Evolutionary conservation across 2,329 filamentous ascomycete species (phyloP).

Genomic region (Aureobasidium leucospermi): DNA sequence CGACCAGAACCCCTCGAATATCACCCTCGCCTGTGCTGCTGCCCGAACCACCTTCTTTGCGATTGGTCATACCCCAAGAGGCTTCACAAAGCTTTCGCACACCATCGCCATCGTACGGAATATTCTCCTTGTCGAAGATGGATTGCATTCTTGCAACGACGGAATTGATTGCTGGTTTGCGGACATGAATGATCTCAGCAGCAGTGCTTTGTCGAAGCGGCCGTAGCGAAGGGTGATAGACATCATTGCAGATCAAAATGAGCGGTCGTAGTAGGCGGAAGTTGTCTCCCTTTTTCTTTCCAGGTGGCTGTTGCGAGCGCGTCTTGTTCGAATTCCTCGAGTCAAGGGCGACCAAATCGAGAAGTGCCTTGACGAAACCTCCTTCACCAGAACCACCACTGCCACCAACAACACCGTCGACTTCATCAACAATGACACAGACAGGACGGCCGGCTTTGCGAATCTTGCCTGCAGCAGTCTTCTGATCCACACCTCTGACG

Average conservation of each 20-base stretch:
- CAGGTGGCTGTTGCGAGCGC: conserved; percentile 26
- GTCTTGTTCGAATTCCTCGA: conserved; percentile 61
- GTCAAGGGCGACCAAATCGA: conserved; percentile 80
- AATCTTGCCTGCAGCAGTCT: conserved; percentile 46
- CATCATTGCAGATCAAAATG: conserved; percentile 93
- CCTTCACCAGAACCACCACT: conserved; percentile 69
- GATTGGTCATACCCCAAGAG: conserved; percentile 69
- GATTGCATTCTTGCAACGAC: conserved; percentile 73
- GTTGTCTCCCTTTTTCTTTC: conserved; percentile 72
- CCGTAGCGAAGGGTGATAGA: conserved; percentile 84
- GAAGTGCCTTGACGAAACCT: conserved; percentile 89
- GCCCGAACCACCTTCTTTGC: conserved; percentile 50
- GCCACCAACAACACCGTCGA: conserved; percentile 85
- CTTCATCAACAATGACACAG: conserved; percentile 92
- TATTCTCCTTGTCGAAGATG: conserved; percentile 83
- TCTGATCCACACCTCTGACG: conserved; percentile 63
- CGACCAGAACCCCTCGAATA: conserved; percentile 75
- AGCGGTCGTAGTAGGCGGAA: conserved; percentile 83
- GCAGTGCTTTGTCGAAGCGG: conserved; percentile 76
- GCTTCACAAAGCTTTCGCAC: conserved; percentile 77
- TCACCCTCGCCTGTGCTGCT: conserved; percentile 63
- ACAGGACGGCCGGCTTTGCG: conserved; percentile 75
- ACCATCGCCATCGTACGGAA: conserved; percentile 81
- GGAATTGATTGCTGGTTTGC: conserved; percentile 79
- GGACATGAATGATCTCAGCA: conserved; percentile 86